These are phyloP conservation scores for Vitis rotundifolia DNA, from an alignment of 164 flowering plant species.

Conservation along the genomic window DNA sequence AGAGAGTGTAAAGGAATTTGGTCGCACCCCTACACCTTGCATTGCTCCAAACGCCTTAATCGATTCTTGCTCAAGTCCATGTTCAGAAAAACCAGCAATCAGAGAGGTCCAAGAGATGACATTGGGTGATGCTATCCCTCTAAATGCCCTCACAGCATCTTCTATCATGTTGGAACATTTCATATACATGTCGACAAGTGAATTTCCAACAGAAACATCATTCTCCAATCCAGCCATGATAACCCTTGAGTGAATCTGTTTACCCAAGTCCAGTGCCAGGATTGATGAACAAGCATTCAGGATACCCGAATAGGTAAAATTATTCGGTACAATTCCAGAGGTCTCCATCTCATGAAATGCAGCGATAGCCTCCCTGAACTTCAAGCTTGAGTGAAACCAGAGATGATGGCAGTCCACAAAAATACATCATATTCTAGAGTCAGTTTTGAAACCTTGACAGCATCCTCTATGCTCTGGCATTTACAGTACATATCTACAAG, in stretches of 20 bases:
- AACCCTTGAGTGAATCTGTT: conserved; percentile 51
- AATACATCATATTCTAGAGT: conserved; percentile 49
- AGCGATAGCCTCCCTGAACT: conserved; percentile 35
- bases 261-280: conserved; percentile 32
- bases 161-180: conserved; percentile 34
- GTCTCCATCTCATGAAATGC: conserved; percentile 42
- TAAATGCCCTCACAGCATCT: conserved; percentile 40
- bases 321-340: conserved; percentile 38
- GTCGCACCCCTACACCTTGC: conserved; percentile 38
- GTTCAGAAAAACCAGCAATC: conserved; percentile 45
- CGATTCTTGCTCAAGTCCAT: conserved; percentile 36
- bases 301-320: conserved; percentile 46
- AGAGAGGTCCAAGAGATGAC: conserved; percentile 68
- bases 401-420: conserved; percentile 52
- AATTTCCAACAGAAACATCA: conserved; percentile 53
- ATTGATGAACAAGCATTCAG: conserved; percentile 42
- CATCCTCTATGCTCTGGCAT: conserved; percentile 43
- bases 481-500: conserved; percentile 57
- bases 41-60: conserved; percentile 37
- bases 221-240: conserved; percentile 43
- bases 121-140: conserved; percentile 39
- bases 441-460: conserved; percentile 33
- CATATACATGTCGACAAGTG: conserved; percentile 59
- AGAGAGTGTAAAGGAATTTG: conserved; percentile 52
- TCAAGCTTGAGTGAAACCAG: conserved; percentile 37